Evolutionary conservation across 768 basidiomycete species (phyloP), one percentile per base, ranked within the genome.

Genomic region (Russula sp.): DNA sequence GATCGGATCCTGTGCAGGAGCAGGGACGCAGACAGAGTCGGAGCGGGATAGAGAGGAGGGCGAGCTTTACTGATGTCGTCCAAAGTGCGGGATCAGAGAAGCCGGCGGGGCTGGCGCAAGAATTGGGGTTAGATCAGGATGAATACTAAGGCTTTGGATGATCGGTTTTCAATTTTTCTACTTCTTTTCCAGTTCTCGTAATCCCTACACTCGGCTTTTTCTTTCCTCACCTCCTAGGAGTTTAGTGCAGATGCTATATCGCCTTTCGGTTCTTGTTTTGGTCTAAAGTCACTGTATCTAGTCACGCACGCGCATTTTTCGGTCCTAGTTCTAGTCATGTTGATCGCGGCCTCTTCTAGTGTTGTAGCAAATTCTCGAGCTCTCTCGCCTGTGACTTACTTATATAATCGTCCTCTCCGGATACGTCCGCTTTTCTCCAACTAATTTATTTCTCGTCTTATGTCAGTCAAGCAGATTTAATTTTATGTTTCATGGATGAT

Each of bases 241-340:
- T 9, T 59, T 22, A 22, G 51, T 63, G 7, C 40, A 40, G 62
- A 63, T 63, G 47, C 45, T 59, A 53, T 40, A 59, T 40, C 20
- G 57, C 9, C 20, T 60, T 53, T 48, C 37, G 48, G 27, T 55
- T 48, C 47, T 48, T 59, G 34, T 57, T 44, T 47, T 53, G 53
- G 52, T 59, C 51, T 34, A 54, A 55, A 22, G 31, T 49, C 62
- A 59, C 39, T 54, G 62, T 63, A 55, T 59, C 52, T 27, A 44
- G 50, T 48, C 42, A 40, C n/a, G 18, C 57, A 63, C 39, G 32
- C 57, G 45, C 62, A 63, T 32, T 59, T 54, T 47, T 54, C 27
- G 52, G 34, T 59, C 16, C 22, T 47, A 32, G 16, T 27, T 2
- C 16, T 42, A 31, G 22, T 49, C 57, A 40, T 31, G 48, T 58